Evolutionary conservation across 768 basidiomycete species (phyloP), one percentile per base, ranked within the genome.

Genomic region (Tylopilus vinaceipallidus): DNA sequence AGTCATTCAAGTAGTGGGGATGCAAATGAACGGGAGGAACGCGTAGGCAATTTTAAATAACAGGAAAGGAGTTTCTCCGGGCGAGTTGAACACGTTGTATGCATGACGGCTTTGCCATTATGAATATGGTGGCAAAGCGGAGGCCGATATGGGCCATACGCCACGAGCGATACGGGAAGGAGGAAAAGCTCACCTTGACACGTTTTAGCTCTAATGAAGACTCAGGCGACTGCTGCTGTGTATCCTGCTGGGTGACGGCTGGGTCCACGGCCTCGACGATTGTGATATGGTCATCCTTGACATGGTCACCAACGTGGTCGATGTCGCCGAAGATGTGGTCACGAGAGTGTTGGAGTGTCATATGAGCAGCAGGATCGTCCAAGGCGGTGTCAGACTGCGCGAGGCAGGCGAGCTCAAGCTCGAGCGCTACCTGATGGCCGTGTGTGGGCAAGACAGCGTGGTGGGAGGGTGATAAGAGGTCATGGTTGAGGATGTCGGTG

Each of bases 141-240:
- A 35, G 42, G 49, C 54, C 41, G 52, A 52, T 46, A 60, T 42
- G 34, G 54, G 47, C 38, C 49, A 22, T 46, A 29, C 42, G 47
- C 40, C 40, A 58, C 42, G 56, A 51, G 56, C 37, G 49, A 43
- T 40, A 58, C 50, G 44, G 41, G 50, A 54, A 55, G 50, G 60
- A 42, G 42, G 49, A 46, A 42, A 56, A 55, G 61, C 81, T 59
- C 65, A 84, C 86, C 79, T 88, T 91, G 72, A 91, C 88, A 80
- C 88, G 88, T 75, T 90, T 90, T 64, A 88, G 72, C 58, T 88
- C 88, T 61, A 84, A 80, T 59, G 86, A 83, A 44, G 75, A 72
- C 50, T 88, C 86, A 6, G 79, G 71, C 53, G 78, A 66, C 75
- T 79, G 86, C 38, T 83, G 83, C 59, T 79, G 79, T 23, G 73